Evolutionary conservation across 2,329 filamentous ascomycete genomes (phyloP), one percentile per base, ranked within the genome.

Genomic region (Cladosporium sp.): DNA sequence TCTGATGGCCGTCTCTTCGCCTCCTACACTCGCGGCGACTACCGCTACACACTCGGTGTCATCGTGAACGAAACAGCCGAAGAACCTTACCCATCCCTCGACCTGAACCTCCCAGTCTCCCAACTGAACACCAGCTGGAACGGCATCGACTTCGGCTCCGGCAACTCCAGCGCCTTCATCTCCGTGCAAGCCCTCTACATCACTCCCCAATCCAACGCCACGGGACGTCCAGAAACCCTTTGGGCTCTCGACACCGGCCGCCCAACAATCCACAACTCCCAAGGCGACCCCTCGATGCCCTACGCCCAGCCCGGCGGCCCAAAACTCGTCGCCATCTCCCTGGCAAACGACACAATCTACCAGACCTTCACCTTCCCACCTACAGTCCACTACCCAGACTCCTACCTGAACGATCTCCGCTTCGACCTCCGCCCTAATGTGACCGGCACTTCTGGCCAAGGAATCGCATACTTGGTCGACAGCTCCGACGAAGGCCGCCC

Each of bases 41-140:
- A 83, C 67, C 68, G 72, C 10, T 84, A 81, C 69, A 84, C 81
- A 0, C 75, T 84, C 3, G 81, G 81, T 6, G 81, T 82, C 56
- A 77, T 81, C 12, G 73, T 80, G 26, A 83, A 83, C 70, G 72
- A 79, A 66, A 83, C 81, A 1, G 79, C 80, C 3, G 82, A 84
- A 72, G 69, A 67, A 16, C 75, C 82, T 1, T 85, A 84, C 64
- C 83, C 82, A 3, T 78, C 72, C 37, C 68, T 75, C 1, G 77
- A 69, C 8, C 69, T 79, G 23, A 80, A 82, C 46, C 71, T 78
- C 8, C 74, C 75, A 8, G 66, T 72, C 1, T 63, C 69, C 56
- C 68, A 76, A 28, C 71, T 80, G 29, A 82, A 81, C 66, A 79
- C 75, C 11, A 75, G 72, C 1, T 76, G 74, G 67, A 75, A 80